Evolutionary conservation across 169 alveolate species (phyloP), one percentile per base, ranked within the genome.

Genomic region (Theileria parva): DNA sequence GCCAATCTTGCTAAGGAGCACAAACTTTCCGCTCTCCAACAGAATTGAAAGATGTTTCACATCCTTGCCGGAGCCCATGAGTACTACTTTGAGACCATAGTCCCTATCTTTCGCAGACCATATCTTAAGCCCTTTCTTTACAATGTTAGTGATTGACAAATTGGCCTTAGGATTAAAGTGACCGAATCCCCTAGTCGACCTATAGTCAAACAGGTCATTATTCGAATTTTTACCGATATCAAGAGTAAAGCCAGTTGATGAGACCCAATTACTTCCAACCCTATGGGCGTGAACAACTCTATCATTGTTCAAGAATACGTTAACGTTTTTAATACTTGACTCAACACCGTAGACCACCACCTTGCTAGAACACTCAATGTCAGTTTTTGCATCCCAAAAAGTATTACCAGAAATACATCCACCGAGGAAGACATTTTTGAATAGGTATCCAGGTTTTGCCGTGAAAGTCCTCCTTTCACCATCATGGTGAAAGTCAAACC

Each of bases 381-480:
- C 53, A 44, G 15, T 44, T 44, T 8, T 7, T 13, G 53, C 53
- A 0, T 44, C 53, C 53, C 53, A 44, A 44, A 44, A 44, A 1
- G 8, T 44, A 4, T 44, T 7, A 8, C 17, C 3, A 0, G 53
- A 44, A 44, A 44, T 4, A 44, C 53, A 1, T 44, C 3, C 53
- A 8, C 15, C 8, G 15, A 44, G 53, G 19, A 44, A 11, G 2
- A 44, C 66, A 6, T 8, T 25, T 2, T 57, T 57, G 32, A 57
- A 57, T 21, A 25, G 15, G 32, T 21, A 57, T 57, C 66, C 66
- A 21, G 66, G 66, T 13, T 57, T 57, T 19, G 27, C 66, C 1
- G 66, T 57, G 13, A 57, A 57, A 11, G 66, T 57, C 34, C 66
- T 57, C 66, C 3, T 57, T 13, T 57, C 34, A 21, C 66, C 66